Conservation (phyloP, 768 basidiomycete genomes). For the Suillus spraguei region DNA sequence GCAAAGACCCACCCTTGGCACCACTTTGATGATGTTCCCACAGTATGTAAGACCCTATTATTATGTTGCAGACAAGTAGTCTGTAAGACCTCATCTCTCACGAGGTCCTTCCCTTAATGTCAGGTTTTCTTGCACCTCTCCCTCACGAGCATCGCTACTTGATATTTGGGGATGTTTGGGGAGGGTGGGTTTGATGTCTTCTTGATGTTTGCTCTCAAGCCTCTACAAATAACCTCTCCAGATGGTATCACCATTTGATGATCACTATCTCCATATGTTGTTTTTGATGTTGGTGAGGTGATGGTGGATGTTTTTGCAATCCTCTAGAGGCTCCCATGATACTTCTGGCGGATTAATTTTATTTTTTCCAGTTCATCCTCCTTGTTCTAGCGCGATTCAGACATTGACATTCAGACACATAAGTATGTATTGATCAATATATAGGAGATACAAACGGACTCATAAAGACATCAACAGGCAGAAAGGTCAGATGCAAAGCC, state of each 20-base stretch:
- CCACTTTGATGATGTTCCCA: not conserved
- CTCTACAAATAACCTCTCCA: not conserved
- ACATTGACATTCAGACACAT: constrained; percentile 1
- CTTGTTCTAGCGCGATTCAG: not conserved
- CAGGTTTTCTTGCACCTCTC: not conserved
- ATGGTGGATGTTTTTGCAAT: not conserved
- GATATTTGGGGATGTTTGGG: not conserved
- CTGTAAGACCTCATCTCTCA: not conserved
- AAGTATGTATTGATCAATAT: constrained; percentile 2
- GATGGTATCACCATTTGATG: not conserved
- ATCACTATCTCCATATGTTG: not conserved
- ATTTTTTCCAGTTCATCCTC: not conserved
- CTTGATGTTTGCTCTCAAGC: not conserved
- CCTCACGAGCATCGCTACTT: not conserved
- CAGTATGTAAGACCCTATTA: not conserved
- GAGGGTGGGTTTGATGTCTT: not conserved
- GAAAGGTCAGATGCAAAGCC: not conserved
- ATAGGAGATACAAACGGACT: not conserved
- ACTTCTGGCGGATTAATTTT: not conserved
- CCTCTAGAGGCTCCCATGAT: constrained; percentile 2
- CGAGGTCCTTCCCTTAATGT: not conserved
- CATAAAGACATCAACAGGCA: not conserved
- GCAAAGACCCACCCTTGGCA: not conserved
- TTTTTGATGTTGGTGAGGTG: not conserved
- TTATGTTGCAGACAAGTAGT: not conserved